Base-by-base conservation (phyloP, 345 rosid genomes). In the Camelina sativa region DNA sequence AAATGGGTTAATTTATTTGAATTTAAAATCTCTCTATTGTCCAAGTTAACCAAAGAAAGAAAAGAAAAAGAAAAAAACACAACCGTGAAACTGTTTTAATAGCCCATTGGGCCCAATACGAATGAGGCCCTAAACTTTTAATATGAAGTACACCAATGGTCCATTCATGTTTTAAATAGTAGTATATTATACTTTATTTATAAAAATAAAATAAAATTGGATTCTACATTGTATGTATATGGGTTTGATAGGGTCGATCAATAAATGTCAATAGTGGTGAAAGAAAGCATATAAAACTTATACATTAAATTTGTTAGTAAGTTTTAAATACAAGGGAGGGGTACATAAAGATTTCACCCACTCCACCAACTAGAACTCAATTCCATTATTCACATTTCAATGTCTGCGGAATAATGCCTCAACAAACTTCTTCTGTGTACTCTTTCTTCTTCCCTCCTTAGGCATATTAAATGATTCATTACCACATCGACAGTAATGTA, bases 361-460 rank as follows among this genome's bases (percentile, higher is more conserved):
- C 74, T 68, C 68, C 69, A 75, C 79, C 79, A 68, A 61, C 79
- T 28, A 15, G 55, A 75, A 68, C 61, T 67, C 68, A 30, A 28
- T 38, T 34, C 43, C 37, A 7, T 40, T 40, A 40, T 50, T 50
- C 44, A 67, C 67, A 75, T 59, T 67, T 67, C 37, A 58, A 30
- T 58, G 30, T 47, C 55, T 38, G 37, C 9, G 38, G 52, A 50
- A 28, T 28, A 7, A 59, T 67, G 62, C 19, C 68, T 67, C 62
- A 60, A 51, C 55, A 59, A 51, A 52, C 48, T 52, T 44, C 37
- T 20, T 40, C 4, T 68, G 69, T 53, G 37, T 34, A 34, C 37
- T 34, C 37, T 34, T 34, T 8, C 44, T 2, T 52, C 40, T 41
- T 34, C 62, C 23, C 28, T 60, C 63, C 60, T 19, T 60, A 28